These are phyloP conservation scores for Orbilia brochopaga DNA, from an alignment of 2,329 filamentous ascomycete species.

Conservation along the genomic window DNA sequence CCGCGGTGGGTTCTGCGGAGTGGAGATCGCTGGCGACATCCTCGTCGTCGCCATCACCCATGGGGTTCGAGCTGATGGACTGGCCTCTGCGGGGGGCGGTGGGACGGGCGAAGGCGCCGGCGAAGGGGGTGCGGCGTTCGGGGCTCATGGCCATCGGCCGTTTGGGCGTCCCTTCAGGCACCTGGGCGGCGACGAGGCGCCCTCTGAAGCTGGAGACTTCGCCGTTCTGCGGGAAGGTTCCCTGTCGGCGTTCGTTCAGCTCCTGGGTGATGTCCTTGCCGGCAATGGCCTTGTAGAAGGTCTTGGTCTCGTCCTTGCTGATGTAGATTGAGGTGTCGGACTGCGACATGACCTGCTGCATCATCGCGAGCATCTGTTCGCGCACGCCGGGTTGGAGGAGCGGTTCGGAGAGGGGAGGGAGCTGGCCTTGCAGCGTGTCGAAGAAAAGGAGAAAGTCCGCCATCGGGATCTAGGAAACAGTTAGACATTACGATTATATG, in stretches of 20 bases:
- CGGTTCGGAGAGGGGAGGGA: conserved; percentile 45
- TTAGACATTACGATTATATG: conserved; percentile 1
- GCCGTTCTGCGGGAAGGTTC: conserved; percentile 37
- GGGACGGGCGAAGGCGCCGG: conserved; percentile 36
- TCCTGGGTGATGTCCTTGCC: conserved; percentile 48
- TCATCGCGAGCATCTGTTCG: conserved; percentile 42
- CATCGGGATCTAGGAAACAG: conserved; percentile 29
- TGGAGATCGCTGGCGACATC: conserved; percentile 21
- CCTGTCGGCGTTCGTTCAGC: conserved; percentile 40
- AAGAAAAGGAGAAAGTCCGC: conserved; percentile 47
- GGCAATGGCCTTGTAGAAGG: conserved; percentile 39
- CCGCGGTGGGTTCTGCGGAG: conserved; percentile 34
- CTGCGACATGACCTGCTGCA: conserved; percentile 37
- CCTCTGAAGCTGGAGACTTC: conserved; percentile 46
- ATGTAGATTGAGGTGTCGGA: conserved; percentile 36
- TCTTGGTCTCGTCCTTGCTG: conserved; percentile 46
- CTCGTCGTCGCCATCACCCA: conserved; percentile 29
- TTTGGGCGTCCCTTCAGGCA: conserved; percentile 36
- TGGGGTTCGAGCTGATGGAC: conserved; percentile 20
- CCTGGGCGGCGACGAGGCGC: conserved; percentile 29
- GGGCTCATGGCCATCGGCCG: conserved; percentile 31
- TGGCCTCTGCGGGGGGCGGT: conserved; percentile 36
- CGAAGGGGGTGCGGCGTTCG: conserved; percentile 38
- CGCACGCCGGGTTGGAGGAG: conserved; percentile 37
- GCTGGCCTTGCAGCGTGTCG: conserved; percentile 38